Base-by-base conservation (phyloP, 148 eudicot species). In the Silene latifolia region DNA sequence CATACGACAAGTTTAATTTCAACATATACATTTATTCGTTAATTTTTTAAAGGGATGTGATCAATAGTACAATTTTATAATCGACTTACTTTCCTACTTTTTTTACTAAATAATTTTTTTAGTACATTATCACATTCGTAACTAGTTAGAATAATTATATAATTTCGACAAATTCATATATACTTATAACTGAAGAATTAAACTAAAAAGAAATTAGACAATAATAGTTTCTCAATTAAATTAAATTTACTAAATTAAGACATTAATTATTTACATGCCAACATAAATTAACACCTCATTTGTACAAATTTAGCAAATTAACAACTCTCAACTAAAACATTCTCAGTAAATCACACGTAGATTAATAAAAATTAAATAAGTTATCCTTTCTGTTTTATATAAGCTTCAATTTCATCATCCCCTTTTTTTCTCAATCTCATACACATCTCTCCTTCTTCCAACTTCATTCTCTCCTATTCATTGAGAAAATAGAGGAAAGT, bases 401-500 rank as follows among this genome's bases (percentile, higher is more conserved):
- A 67, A 54, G 63, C 12, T 56, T 9, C 27, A 67, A 63, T 7
- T 8, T 44, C 12, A 48, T 25, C 32, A 72, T 71, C 69, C 48
- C 75, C 83, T 74, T 80, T 81, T 80, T 80, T 76, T 86, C 91
- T 72, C 86, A 74, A 69, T 51, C 65, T 64, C 76, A 66, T 71
- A 53, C 65, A 75, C 67, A 58, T 21, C 63, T 47, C 75, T 17
- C 24, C 67, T 21, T 27, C 58, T 20, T 27, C 64, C 48, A 69
- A 21, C 48, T 29, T 24, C 59, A 62, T 74, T 63, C 64, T 39
- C 60, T 62, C 70, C 60, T 61, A 73, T 72, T 71, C 70, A 62
- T 63, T 27, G 76, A 85, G 86, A 88, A 82, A 88, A 81, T 72
- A 74, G 60, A 78, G 84, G 84, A 79, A 72, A 62, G 14, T 72